Base-by-base conservation (phyloP, 1,139 yeast genomes). In the Suzukiozyma palmioleophila region DNA sequence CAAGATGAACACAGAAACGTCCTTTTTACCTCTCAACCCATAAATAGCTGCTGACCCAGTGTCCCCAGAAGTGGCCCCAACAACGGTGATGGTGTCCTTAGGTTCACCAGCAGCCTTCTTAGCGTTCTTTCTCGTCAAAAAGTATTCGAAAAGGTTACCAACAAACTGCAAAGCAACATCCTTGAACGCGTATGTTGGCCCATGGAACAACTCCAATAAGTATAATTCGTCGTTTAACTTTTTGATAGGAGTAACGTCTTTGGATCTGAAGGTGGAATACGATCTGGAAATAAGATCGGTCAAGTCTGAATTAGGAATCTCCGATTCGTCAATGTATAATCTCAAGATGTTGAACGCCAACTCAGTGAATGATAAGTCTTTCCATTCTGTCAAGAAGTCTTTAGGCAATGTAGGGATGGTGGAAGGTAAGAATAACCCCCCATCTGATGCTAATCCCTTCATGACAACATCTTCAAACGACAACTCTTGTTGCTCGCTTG, bases 41-140 rank as follows among this genome's bases (percentile, higher is more conserved):
- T 92, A 92, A 50, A 92, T 92, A 46, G 99, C 98, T 39, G 99
- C 99, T 36, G 96, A 86, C 39, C 99, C 99, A 35, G 99, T 92
- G 59, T 92, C 99, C 55, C 99, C 99, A 39, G 96, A 86, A 22
- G 99, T 92, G 33, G 99, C 99, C 54, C 99, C 99, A 44, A 92
- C 96, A 49, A 92, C 98, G 30, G 99, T 92, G 53, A 92, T 75
- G 46, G 79, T 77, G 52, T 88, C 94, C 56, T 94, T 76, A 47
- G 78, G 74, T 41, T 74, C 74, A 26, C 66, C 74, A 21, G 69
- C 77, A 32, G 76, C 66, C 57, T 83, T 77, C 35, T 74, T 78
- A 26, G 75, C 73, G 58, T 92, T 92, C 53, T 79, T 77, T 64
- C 96, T 83, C 43, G 76, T 72, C 56, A 92, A 72, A 64, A 92